Conservation (phyloP, 2,329 filamentous ascomycete genomes). For the Geosmithia putterillii region DNA sequence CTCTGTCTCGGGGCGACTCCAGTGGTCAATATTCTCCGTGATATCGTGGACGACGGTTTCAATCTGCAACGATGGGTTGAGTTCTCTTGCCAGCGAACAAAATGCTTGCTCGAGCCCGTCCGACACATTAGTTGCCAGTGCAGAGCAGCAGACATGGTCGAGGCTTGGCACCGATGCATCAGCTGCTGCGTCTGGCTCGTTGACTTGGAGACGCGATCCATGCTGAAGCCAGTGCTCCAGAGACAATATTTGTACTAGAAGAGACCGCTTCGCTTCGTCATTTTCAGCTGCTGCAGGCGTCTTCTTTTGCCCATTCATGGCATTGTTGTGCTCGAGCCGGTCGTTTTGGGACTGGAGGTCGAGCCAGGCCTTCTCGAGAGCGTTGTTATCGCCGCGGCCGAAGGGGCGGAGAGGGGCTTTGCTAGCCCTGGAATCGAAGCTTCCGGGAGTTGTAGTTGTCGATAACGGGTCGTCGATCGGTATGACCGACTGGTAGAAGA, state of each 20-base stretch:
- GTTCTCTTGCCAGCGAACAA: constrained; percentile 32
- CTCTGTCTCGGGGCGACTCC: not conserved
- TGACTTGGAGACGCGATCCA: constrained; percentile 18
- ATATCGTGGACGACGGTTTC: constrained; percentile 34
- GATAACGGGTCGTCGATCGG: constrained; percentile 86
- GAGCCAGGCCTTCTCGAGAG: constrained; percentile 69
- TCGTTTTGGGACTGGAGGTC: constrained; percentile 38
- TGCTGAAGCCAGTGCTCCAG: constrained; percentile 35
- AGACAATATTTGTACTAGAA: constrained; percentile 30
- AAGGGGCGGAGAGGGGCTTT: constrained; percentile 64
- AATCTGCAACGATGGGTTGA: constrained; percentile 23
- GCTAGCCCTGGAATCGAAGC: constrained; percentile 36
- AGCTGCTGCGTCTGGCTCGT: constrained; percentile 14
- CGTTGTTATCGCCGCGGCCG: constrained; percentile 64
- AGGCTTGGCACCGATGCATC: constrained; percentile 16
- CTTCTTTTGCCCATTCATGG: constrained; percentile 5
- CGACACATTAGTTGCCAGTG: constrained; percentile 32
- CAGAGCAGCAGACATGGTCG: constrained; percentile 32
- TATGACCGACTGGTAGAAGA: constrained; percentile 74
- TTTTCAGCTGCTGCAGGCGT: constrained; percentile 15
- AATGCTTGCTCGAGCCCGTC: constrained; percentile 35
- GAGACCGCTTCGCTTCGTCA: constrained; percentile 20
- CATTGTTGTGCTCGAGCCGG: constrained; percentile 31
- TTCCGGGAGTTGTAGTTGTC: constrained; percentile 37
- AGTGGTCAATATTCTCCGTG: constrained; percentile 18